A percentile compares a stretch with the other conserved stretches of the same genome.
phyloP scores from a whole-genome alignment of 1,284 basidiomycete species.

The Ganoderma resinaceum region DNA sequence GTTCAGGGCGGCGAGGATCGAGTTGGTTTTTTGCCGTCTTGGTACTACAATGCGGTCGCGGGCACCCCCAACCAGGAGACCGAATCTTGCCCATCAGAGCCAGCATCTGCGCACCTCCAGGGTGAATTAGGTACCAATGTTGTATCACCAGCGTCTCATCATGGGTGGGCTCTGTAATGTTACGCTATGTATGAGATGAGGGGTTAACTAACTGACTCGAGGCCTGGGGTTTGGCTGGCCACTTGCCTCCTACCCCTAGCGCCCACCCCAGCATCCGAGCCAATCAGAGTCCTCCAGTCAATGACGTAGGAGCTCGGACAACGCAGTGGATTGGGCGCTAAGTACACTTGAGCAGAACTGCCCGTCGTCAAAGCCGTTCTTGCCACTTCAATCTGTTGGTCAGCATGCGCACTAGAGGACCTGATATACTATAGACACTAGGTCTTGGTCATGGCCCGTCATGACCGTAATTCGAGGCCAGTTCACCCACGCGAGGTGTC shows the following conservation, averaged over 20 bases:
- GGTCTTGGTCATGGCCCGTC: no score
- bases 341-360: no score
- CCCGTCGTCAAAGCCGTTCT: no score
- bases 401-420: no score
- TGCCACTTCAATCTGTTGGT: background rate
- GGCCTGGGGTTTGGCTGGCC: no score
- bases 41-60: slow-evolving; percentile 54
- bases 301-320: background rate
- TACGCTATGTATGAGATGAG: background rate
- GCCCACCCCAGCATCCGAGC: background rate
- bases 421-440: no score
- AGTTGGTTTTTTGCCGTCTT: slow-evolving; percentile 75
- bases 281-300: background rate
- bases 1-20: slow-evolving; percentile 72
- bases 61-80: background rate
- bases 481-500: no score
- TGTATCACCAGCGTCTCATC: background rate
- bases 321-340: background rate
- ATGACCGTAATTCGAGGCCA: no score
- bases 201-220: no score
- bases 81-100: background rate
- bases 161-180: slow-evolving; percentile 6
- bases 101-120: background rate
- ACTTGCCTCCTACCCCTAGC: no score
- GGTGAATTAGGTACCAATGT: background rate